These are phyloP conservation scores for Powellomyces hirtus DNA, from an alignment of 192 early-diverging fungal species.

Conservation along the genomic window DNA sequence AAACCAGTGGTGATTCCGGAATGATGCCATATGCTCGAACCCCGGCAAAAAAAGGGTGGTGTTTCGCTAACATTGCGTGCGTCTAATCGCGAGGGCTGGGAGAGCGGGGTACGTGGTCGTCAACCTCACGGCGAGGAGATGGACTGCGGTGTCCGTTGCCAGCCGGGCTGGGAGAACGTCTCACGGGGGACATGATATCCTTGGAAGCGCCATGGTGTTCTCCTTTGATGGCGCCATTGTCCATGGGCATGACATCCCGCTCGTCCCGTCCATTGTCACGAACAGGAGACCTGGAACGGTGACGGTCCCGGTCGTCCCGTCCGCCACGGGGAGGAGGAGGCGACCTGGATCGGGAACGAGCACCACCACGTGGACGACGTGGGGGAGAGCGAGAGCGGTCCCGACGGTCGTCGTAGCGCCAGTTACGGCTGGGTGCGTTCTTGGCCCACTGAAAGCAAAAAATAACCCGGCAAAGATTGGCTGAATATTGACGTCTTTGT, in stretches of 20 bases:
- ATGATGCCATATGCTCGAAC: no score
- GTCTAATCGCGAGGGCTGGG: slow-evolving; percentile 14
- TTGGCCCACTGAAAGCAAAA: slow-evolving; percentile 70
- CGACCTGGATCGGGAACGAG: slow-evolving; percentile 22
- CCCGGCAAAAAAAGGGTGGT: no score
- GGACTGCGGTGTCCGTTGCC: slow-evolving; percentile 15
- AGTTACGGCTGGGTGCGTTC: slow-evolving; percentile 73
- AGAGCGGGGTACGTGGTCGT: not conserved
- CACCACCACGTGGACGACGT: slow-evolving; percentile 14
- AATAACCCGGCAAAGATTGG: no score
- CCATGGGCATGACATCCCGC: not conserved
- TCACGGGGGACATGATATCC: not conserved
- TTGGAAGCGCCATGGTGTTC: no score
- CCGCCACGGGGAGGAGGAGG: slow-evolving; percentile 2
- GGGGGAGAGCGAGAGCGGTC: slow-evolving; percentile 27
- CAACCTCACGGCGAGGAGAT: slow-evolving; percentile 1
- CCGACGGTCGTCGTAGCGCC: slow-evolving; percentile 67
- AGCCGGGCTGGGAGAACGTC: slow-evolving; percentile 5
- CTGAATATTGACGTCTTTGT: not conserved
- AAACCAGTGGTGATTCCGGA: no score
- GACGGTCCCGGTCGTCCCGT: not conserved
- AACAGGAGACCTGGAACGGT: slow-evolving; percentile 9
- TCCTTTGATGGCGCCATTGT: not conserved
- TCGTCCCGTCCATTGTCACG: slow-evolving; percentile 1
- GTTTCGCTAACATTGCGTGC: no score